Base-by-base conservation (phyloP, 495 filamentous ascomycete species). In the Xylaria telfairii region DNA sequence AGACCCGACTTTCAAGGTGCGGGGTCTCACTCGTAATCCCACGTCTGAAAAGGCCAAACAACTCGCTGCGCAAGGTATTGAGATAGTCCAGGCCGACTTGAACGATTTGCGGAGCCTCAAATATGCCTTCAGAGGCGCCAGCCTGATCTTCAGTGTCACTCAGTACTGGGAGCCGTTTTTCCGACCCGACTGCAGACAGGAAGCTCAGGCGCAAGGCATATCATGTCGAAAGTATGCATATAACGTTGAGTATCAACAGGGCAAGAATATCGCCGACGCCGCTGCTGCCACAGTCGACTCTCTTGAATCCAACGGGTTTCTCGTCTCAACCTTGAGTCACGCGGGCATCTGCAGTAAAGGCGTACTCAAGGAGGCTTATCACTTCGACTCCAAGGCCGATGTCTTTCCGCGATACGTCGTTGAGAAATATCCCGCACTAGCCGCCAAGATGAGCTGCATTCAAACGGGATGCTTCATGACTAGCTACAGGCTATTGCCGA, bases 141-240 rank as follows among this genome's bases (percentile, higher is more conserved):
- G 78, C 72, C 63, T 82, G 65, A 86, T 87, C 71, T 86, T 85
- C 80, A 78, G 75, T 75, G 81, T 85, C 56, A 88, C 85, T 9
- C 80, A 87, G 66, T 88, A 84, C 76, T 88, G 82, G 82, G 82
- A 84, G 51, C 72, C 81, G 47, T 83, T 80, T 68, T 80, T 78
- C 51, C 51, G 51, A 30, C 51, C 51, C 15, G 51, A 56, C 51
- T 56, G 51, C 51, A 56, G 51, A 56, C 24, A 56, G 13, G 51
- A 56, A 56, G 51, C 51, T 30, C 9, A 56, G 51, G 51, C 51
- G 51, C 51, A 56, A 56, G 51, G 51, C 51, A 56, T 56, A 30
- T 56, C 51, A 30, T 56, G 51, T 56, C 51, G 51, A 56, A 56
- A 56, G 51, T 56, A 56, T 56, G 51, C 51, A 30, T 56, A 56